phyloP scores from a whole-genome alignment of 257 asterid genomes.

The Gentiana straminea region DNA sequence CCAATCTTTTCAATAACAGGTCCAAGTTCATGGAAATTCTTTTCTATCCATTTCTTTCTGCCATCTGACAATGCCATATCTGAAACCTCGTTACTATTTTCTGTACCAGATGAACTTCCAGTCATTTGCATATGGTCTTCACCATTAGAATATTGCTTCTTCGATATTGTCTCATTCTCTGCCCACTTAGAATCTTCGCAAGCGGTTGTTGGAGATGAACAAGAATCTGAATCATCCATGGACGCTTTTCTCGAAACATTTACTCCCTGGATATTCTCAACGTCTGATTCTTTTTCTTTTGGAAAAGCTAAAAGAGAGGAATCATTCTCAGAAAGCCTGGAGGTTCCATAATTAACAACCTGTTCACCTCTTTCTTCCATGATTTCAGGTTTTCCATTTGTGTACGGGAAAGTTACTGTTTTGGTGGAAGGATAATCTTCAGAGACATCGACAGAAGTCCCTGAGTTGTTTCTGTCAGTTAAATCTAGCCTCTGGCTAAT shows the following conservation, averaged over 20 bases:
- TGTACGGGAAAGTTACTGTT: slow-evolving; percentile 7
- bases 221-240: slow-evolving; percentile 16
- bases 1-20: slow-evolving; percentile 61
- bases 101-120: slow-evolving; percentile 15
- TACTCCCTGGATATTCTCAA: slow-evolving; percentile 12
- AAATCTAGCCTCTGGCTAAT: slow-evolving; percentile 18
- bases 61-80: slow-evolving; percentile 25
- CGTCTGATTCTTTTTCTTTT: slow-evolving; percentile 14
- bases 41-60: slow-evolving; percentile 64
- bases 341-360: slow-evolving; percentile 13
- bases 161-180: slow-evolving; percentile 15
- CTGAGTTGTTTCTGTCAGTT: slow-evolving; percentile 14
- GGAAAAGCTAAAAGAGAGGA: slow-evolving; percentile 11
- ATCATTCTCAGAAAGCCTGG: slow-evolving; percentile 20
- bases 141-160: slow-evolving; percentile 16
- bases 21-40: slow-evolving; percentile 75
- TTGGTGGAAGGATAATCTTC: slow-evolving; percentile 9
- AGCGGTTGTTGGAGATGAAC: slow-evolving; percentile 12
- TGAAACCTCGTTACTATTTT: slow-evolving; percentile 17
- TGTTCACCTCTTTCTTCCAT: slow-evolving; percentile 19
- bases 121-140: slow-evolving; percentile 20
- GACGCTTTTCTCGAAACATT: slow-evolving; percentile 8
- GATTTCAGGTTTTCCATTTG: slow-evolving; percentile 12
- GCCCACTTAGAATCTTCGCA: slow-evolving; percentile 10
- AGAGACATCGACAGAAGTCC: slow-evolving; percentile 10